Evolutionary conservation across 2,329 filamentous ascomycete species (phyloP).

Genomic region (Erysiphe pulchra): DNA sequence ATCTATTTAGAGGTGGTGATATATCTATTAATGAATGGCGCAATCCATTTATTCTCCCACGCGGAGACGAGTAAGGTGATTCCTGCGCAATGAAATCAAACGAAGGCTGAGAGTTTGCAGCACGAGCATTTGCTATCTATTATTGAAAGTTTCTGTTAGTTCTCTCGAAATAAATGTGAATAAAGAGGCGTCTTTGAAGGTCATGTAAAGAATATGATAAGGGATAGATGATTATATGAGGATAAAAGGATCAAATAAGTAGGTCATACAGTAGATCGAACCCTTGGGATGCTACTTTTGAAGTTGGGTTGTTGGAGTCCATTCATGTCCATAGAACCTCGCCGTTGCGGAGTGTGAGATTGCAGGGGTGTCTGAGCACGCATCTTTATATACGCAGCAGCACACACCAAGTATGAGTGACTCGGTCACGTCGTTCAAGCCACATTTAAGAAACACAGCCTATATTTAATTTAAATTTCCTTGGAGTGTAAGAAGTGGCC

Average conservation of each 20-base stretch:
- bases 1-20: slow-evolving; percentile 30
- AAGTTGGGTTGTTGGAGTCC: slow-evolving; percentile 8
- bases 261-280: slow-evolving; percentile 6
- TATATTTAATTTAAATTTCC: too few relatives aligned
- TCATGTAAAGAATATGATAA: not conserved
- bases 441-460: too few relatives aligned
- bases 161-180: too few relatives aligned
- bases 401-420: too few relatives aligned
- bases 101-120: slow-evolving; percentile 24
- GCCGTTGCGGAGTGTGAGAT: slow-evolving; percentile 5
- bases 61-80: slow-evolving; percentile 6
- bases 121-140: slow-evolving; percentile 21
- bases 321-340: slow-evolving; percentile 6
- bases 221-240: too few relatives aligned
- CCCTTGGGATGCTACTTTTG: slow-evolving; percentile 9
- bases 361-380: slow-evolving; percentile 11
- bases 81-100: slow-evolving; percentile 33
- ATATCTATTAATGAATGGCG: slow-evolving; percentile 5
- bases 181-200: not conserved
- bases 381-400: slow-evolving; percentile 3
- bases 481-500: too few relatives aligned
- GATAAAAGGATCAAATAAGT: too few relatives aligned
- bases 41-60: not conserved
- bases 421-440: too few relatives aligned
- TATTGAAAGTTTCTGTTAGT: not conserved